Evolutionary conservation across 2,329 filamentous ascomycete genomes (phyloP).

Genomic region (Cladophialophora yegresii): DNA sequence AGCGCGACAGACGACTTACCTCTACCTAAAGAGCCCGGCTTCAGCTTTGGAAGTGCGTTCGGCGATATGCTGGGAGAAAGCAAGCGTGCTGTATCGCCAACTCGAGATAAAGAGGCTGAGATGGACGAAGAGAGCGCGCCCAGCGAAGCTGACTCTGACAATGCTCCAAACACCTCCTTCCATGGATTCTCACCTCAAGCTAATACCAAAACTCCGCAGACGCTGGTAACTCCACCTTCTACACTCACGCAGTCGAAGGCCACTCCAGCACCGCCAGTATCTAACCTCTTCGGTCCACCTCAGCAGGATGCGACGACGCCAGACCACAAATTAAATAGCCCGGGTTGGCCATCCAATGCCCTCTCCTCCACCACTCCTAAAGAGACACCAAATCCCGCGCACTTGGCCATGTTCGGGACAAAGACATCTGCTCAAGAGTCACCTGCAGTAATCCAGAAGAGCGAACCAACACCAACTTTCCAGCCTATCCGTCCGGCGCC

Average conservation of each 20-base stretch:
- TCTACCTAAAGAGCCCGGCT: constrained; percentile 42
- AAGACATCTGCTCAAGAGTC: constrained; percentile 37
- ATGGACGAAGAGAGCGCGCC: constrained; percentile 35
- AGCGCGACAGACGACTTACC: constrained; percentile 45
- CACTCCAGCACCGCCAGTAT: constrained; percentile 40
- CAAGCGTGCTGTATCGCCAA: constrained; percentile 28
- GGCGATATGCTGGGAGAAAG: constrained; percentile 44
- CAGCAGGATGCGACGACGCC: constrained; percentile 35
- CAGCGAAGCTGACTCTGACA: constrained; percentile 25
- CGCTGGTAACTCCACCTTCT: constrained; percentile 35
- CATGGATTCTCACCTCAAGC: constrained; percentile 11
- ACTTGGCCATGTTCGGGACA: constrained; percentile 41
- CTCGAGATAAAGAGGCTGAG: constrained; percentile 38
- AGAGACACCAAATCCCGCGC: constrained; percentile 37
- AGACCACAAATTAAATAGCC: constrained; percentile 39
- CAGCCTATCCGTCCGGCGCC: constrained; percentile 34
- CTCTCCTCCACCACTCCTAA: constrained; percentile 36
- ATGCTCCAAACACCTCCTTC: constrained; percentile 18
- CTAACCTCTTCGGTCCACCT: constrained; percentile 42
- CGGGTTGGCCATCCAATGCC: constrained; percentile 35
- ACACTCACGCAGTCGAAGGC: constrained; percentile 35
- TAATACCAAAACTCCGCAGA: constrained; percentile 18
- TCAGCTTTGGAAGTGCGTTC: constrained; percentile 46
- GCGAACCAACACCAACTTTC: constrained; percentile 37
- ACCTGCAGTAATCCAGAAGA: constrained; percentile 39